Conservation (phyloP, 2,329 filamentous ascomycete species). For the Ophiocordyceps polyrhachis-furcata region DNA sequence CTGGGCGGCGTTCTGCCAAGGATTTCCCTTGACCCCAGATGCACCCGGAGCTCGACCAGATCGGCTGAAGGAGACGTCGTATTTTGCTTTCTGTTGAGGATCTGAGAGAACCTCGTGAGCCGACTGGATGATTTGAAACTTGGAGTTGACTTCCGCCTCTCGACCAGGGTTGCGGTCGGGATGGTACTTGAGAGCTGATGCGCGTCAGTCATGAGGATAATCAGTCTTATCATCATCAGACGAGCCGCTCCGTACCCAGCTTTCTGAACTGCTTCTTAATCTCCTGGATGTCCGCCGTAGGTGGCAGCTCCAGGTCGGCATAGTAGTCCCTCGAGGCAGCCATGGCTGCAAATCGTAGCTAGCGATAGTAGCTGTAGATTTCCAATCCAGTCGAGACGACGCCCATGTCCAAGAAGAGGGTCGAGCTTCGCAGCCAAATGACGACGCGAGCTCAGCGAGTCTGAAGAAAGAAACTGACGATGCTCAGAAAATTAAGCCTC, state of each 20-base stretch:
- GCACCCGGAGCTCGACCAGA: conserved; percentile 22
- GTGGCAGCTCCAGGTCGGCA: conserved; percentile 56
- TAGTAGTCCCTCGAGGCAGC: conserved; percentile 55
- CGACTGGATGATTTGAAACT: conserved; percentile 73
- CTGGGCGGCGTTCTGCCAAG: conserved; percentile 30
- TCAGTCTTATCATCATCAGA: neutral
- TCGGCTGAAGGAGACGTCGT: conserved; percentile 27
- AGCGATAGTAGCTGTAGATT: neutral
- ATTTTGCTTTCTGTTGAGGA: conserved; percentile 29
- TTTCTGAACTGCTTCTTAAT: conserved; percentile 78
- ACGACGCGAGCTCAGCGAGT: neutral
- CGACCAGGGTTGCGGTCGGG: conserved; percentile 76
- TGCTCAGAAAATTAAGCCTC: neutral
- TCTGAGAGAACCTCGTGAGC: conserved; percentile 58
- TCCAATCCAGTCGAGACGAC: conserved; percentile 3
- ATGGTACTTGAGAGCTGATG: conserved; percentile 61
- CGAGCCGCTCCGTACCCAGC: conserved; percentile 38
- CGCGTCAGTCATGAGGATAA: conserved; percentile 8
- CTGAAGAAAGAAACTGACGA: neutral
- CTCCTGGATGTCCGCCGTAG: conserved; percentile 50
- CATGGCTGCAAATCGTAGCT: conserved; percentile 10
- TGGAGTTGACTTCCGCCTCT: conserved; percentile 60
- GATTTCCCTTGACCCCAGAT: conserved; percentile 38
- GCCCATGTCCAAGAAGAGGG: conserved; percentile 3
- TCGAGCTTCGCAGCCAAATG: neutral